Conservation (phyloP, 768 basidiomycete genomes). For the Kwoniella botswanensis region DNA sequence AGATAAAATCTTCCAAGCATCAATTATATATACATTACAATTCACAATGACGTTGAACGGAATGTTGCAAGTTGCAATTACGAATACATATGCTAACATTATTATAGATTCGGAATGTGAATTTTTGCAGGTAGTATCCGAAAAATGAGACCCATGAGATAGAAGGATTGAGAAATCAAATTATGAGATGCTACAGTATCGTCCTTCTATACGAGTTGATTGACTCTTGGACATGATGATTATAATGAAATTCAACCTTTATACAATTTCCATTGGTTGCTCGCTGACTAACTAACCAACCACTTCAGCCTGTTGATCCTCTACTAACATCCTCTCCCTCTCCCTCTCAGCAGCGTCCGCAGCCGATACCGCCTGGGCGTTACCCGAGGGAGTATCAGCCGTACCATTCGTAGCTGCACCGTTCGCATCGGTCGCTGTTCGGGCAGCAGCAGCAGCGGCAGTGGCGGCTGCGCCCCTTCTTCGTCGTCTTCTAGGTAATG, state of each 20-base stretch:
- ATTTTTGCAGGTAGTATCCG: too few species aligned
- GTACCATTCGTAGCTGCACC: constrained; percentile 8
- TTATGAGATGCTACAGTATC: too few species aligned
- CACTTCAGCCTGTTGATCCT: constrained; percentile 24
- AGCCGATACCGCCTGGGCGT: constrained; percentile 11
- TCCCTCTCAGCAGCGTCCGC: constrained; percentile 26
- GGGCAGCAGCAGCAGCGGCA: constrained; percentile 24
- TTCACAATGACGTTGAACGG: neutral
- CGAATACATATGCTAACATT: too few species aligned
- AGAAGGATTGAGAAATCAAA: too few species aligned
- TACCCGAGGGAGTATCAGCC: constrained; percentile 13
- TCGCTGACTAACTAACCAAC: neutral
- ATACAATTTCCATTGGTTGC: neutral
- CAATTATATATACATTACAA: neutral
- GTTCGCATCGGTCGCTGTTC: constrained; percentile 4
- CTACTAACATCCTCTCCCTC: constrained; percentile 26
- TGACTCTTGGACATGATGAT: too few species aligned
- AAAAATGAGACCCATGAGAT: too few species aligned
- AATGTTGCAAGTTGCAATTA: neutral
- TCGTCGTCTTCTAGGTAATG: constrained; percentile 53
- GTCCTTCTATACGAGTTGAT: too few species aligned
- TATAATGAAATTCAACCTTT: neutral
- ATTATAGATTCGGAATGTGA: too few species aligned
- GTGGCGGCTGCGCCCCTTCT: constrained; percentile 34
- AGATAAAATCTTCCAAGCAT: too few species aligned